Evolutionary conservation across 345 rosid genomes (phyloP), one percentile per base, ranked within the genome.

Genomic region (Eutrema yunnanense): DNA sequence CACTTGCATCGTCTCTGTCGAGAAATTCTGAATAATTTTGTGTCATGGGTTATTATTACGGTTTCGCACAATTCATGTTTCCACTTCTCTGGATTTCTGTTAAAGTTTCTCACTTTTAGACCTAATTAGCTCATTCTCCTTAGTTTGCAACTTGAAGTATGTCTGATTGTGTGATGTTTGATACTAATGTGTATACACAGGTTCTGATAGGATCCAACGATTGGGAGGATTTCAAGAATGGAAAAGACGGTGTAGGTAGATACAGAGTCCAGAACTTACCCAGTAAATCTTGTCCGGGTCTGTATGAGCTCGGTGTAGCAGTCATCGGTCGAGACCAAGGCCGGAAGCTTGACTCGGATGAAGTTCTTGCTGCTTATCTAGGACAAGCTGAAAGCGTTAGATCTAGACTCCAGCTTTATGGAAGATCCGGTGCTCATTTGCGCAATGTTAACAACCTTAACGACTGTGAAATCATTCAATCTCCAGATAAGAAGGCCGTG

Each of bases 311-410:
- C 10, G 98, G 91, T 4, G 53, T 86, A 9, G 77, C 76, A 4
- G 71, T 81, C 34, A 10, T 81, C 34, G 50, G 52, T 0, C 36
- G 63, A 7, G 75, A 73, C 41, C 73, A 22, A 83, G 74, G 46
- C 84, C 82, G 46, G 58, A 88, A 83, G 90, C 73, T 86, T 51
- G 81, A 79, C 48, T 78, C 81, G 0, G 78, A 78, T 30, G 78
- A 57, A 27, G 67, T 86, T 13, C 83, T 83, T 41, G 90, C 80
- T 67, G 87, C 77, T 6, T 93, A 93, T 69, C 77, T 93, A 29
- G 98, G 98, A n/a, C 87, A 90, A 82, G 92, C 97, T 22, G 98
- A 93, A 29, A 86, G 63, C 74, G 96, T 93, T 10, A 84, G 92
- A 73, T 81, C 85, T 47, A 78, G 97, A 36, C 92, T 93, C 32